Percentiles rank a stretch among this genome's conserved stretches.
Conservation (phyloP, 2,329 filamentous ascomycete species). For the Aspergillus novofumigatus region DNA sequence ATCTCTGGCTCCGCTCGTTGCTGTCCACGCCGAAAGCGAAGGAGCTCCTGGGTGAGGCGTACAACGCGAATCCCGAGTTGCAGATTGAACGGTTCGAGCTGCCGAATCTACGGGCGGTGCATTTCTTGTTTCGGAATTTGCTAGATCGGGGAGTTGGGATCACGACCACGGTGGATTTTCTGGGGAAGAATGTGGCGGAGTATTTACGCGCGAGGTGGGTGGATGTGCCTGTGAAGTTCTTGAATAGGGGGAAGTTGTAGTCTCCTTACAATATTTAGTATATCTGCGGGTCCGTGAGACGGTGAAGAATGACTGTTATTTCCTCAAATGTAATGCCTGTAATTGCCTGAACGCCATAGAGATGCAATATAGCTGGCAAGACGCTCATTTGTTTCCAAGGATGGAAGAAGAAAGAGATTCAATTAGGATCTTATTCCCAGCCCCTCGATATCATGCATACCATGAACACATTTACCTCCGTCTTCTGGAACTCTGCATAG, state of each 20-base stretch:
- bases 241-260: conserved; percentile 23
- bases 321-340: background rate
- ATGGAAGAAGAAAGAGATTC: background rate
- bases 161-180: conserved; percentile 32
- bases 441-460: background rate
- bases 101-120: conserved; percentile 36
- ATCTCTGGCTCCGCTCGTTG: conserved; percentile 36
- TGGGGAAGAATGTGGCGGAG: conserved; percentile 38
- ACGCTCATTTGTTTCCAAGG: no score
- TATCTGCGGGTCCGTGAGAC: no score
- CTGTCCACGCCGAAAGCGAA: conserved; percentile 16
- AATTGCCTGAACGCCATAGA: background rate
- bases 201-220: conserved; percentile 31
- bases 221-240: conserved; percentile 31
- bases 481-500: conserved; percentile 24
- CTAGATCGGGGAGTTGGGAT: conserved; percentile 32
- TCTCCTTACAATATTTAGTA: no score
- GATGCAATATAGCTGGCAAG: background rate
- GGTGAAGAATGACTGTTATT: background rate
- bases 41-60: conserved; percentile 23
- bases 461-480: conserved; percentile 17
- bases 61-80: conserved; percentile 11
- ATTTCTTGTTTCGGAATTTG: conserved; percentile 35
- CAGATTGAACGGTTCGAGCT: conserved; percentile 46
- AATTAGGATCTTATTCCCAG: background rate